A percentile compares a stretch with the other conserved stretches of the same genome.
phyloP scores from a whole-genome alignment of 1,284 basidiomycete species.

The Puccinia horiana region DNA sequence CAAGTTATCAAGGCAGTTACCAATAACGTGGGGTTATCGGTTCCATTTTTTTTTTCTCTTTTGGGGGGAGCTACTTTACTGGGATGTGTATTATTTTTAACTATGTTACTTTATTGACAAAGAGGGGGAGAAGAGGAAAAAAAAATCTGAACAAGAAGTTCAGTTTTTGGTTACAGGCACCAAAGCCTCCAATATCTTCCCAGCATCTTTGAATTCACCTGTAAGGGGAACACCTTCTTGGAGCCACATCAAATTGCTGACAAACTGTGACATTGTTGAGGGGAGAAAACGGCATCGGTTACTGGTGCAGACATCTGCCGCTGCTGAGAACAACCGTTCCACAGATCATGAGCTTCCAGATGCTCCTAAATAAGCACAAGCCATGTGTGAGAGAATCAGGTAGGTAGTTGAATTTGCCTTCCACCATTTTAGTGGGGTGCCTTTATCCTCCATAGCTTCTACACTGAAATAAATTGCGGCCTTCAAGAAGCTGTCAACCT shows the following conservation, averaged over 20 bases:
- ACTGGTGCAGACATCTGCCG: constrained; percentile 16
- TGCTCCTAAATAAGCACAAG: neutral
- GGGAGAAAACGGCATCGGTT: neutral
- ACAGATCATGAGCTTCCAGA: constrained; percentile 5
- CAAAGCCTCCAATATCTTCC: neutral
- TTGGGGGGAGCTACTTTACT: too few species aligned
- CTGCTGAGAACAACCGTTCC: neutral
- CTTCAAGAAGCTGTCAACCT: neutral
- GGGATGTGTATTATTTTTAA: too few species aligned
- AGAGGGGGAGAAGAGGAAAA: too few species aligned
- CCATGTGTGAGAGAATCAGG: neutral
- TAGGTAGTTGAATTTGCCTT: neutral
- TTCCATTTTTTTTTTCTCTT: too few species aligned
- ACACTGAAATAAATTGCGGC: neutral
- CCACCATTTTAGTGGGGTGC: neutral
- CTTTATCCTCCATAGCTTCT: neutral
- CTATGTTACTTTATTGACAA: too few species aligned
- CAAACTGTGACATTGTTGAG: neutral
- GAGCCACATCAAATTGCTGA: constrained; percentile 16
- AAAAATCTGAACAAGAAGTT: too few species aligned
- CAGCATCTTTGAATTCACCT: neutral
- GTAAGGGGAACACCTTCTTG: neutral
- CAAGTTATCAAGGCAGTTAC: too few species aligned
- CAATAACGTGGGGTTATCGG: too few species aligned
- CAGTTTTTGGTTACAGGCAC: neutral